Base-by-base conservation (phyloP, 2,329 filamentous ascomycete genomes). In the Epichloe typhina region DNA sequence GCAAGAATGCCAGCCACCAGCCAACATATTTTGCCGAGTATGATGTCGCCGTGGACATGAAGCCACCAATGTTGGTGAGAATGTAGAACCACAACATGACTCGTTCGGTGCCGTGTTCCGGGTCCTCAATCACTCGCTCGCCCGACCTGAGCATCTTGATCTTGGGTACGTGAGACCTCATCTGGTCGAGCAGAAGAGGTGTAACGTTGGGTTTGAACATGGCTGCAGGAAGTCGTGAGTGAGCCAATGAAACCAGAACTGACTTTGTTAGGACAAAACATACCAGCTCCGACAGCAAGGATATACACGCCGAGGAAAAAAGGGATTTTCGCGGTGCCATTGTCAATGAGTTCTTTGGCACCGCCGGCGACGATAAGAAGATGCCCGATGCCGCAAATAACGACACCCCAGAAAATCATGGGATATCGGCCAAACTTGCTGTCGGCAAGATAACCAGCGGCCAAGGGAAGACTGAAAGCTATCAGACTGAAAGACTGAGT, bases 201-300 rank as follows among this genome's bases (percentile, higher is more conserved):
- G 81, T 79, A 38, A 89, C 81, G 55, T 87, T 88, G 39, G 82
- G 69, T 69, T 89, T 89, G 73, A 88, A 87, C 66, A 72, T 71
- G 54, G 68, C 53, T 55, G 26, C 7, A 23, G 39, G 23, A 8
- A 33, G 19, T 3, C 33, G 36, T 31, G 3, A 43, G 21, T 21
- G 5, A 17, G 23, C 11, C 12, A n/a, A 31, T 33, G 19, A 31
- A 15, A 15, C 3, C 12, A 15, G 21, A 7, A 7, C 4, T 17
- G 15, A n/a, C 9, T 19, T 31, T 8, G 26, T 4, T 5, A 17
- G n/a, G 26, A n/a, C n/a, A 11, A 2, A 4, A 51, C 53, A n/a
- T 45, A 55, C 53, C 84, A 7, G 83, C 84, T 46, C 84, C 84
- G 11, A 88, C 59, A 5, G 71, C 64, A 6, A 74, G 63, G 21